Base-by-base conservation (phyloP, 495 filamentous ascomycete genomes). In the Podospora appendiculata region DNA sequence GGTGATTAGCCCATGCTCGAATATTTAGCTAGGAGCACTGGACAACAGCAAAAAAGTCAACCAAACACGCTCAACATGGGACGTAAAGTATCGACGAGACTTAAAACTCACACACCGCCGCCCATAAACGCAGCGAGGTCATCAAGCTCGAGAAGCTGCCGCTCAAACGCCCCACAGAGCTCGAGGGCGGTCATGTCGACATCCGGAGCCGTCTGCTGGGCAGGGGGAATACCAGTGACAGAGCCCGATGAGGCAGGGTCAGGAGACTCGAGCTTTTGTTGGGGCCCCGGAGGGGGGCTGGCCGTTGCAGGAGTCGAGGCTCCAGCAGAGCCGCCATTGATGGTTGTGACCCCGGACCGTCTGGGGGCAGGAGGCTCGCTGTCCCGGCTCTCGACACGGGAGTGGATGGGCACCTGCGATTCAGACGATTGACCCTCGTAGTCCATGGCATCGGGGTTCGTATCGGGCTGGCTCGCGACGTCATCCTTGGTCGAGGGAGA, bases 91-190 rank as follows among this genome's bases (percentile, higher is more conserved):
- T 17, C 14, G 10, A 41, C 35, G 32, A 34, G 18, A 8, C n/a
- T 12, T 3, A 7, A 32, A 19, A 62, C 62, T 71, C 47, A 77
- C 53, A 77, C 74, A 43, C 74, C 74, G 25, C 74, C 74, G 7
- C 74, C 74, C 74, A 77, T 76, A 36, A 77, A 77, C 7, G 74
- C 74, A 32, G 74, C 74, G 10, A 77, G 63, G 50, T 77, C 74
- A 39, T 77, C 74, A 6, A 76, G 52, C 53, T 77, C 74, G 6
- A 77, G 60, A 7, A 77, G 60, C 59, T 77, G 74, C 12, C 72
- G 66, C 62, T 77, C 74, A 47, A 77, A 77, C 0, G 72, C 74
- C 1, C 53, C 53, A 51, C 74, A 77, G 6, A 77, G 62, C 48
- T 77, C 74, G n/a, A 63, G 58, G 0, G 72, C 70, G 4, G 72